These are phyloP conservation scores for Eucalyptus sp. DNA, from an alignment of 345 rosid genomes.

Conservation along the genomic window DNA sequence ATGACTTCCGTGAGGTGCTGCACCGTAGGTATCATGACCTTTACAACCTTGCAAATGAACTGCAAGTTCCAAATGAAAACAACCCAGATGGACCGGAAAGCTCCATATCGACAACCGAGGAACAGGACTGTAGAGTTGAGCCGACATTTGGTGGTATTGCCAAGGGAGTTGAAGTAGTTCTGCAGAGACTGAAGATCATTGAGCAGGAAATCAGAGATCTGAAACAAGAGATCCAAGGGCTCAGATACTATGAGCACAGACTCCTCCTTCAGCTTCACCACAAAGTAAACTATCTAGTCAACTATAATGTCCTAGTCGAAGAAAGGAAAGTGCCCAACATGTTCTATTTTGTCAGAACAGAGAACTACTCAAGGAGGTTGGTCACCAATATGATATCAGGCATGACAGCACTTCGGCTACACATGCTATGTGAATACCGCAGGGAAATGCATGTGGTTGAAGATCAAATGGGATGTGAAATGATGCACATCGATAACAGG, in stretches of 20 bases:
- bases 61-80: constrained; percentile 58
- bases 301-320: constrained; percentile 74
- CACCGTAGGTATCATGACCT: constrained; percentile 77
- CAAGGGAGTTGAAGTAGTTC: constrained; percentile 75
- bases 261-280: constrained; percentile 84
- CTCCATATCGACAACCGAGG: constrained; percentile 3
- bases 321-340: constrained; percentile 89
- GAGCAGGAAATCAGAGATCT: constrained; percentile 92
- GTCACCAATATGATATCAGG: constrained; percentile 71
- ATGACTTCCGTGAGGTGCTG: constrained; percentile 86
- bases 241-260: constrained; percentile 81
- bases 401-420: constrained; percentile 73
- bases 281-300: constrained; percentile 81
- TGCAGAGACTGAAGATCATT: constrained; percentile 80
- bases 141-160: constrained; percentile 88
- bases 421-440: constrained; percentile 85
- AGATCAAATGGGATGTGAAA: constrained; percentile 77
- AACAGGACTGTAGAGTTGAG: constrained; percentile 42
- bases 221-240: constrained; percentile 95
- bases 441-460: constrained; percentile 89
- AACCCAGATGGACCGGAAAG: constrained; percentile 30
- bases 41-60: constrained; percentile 71
- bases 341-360: constrained; percentile 72
- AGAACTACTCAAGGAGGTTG: constrained; percentile 79
- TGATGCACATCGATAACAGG: constrained; percentile 83